Conservation (phyloP, 768 basidiomycete genomes). For the Xerocomus potaroensis region DNA sequence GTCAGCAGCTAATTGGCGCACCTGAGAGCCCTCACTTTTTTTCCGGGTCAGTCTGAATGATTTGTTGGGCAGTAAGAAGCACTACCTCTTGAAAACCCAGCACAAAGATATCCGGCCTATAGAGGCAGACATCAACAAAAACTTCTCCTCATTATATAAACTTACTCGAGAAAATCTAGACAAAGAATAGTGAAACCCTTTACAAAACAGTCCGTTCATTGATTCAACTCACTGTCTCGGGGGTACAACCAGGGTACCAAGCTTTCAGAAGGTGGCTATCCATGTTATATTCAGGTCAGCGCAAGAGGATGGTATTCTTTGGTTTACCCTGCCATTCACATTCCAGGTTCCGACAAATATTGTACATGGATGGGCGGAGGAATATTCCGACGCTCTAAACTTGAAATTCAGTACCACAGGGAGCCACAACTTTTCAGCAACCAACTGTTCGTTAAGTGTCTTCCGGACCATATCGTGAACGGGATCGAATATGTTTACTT, state of each 20-base stretch:
- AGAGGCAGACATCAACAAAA: conserved; percentile 16
- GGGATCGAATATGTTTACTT: conserved; percentile 91
- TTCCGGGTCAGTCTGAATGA: conserved; percentile 92
- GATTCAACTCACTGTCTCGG: conserved; percentile 52
- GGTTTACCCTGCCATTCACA: conserved; percentile 77
- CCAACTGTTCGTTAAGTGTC: conserved; percentile 65
- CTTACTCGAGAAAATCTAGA: conserved; percentile 19
- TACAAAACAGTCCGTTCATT: neutral
- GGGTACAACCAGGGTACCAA: conserved; percentile 91
- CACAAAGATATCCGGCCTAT: conserved; percentile 83
- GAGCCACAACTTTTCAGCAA: neutral
- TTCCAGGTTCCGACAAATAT: conserved; percentile 96
- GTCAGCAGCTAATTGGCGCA: neutral
- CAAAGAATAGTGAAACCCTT: conserved; percentile 3
- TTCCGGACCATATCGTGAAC: conserved; percentile 83
- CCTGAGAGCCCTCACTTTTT: conserved; percentile 57
- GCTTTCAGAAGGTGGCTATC: conserved; percentile 72
- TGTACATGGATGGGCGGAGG: conserved; percentile 61
- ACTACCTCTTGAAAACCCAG: conserved; percentile 98
- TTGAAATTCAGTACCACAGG: conserved; percentile 1
- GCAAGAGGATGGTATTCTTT: neutral
- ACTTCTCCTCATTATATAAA: conserved; percentile 14
- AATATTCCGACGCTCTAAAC: conserved; percentile 76
- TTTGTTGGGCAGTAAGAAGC: conserved; percentile 95
- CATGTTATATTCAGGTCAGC: conserved; percentile 7